Base-by-base conservation (phyloP, 257 asterid species). In the Nicotiana noctiflora region DNA sequence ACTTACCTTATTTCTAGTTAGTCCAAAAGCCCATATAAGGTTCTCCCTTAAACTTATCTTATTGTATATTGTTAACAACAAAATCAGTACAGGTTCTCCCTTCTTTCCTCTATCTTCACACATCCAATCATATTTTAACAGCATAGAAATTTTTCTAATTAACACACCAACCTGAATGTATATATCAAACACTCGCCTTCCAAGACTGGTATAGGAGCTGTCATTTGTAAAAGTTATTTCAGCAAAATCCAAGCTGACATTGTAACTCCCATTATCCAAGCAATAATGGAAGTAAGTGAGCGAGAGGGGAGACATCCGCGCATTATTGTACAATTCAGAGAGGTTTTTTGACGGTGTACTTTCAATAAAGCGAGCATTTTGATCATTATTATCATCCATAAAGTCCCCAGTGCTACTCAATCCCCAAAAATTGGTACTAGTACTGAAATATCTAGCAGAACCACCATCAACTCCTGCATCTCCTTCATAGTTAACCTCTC, bases 391-490 rank as follows among this genome's bases (percentile, higher is more conserved):
- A 81, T 89, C 97, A 70, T 94, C 97, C 90, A 94, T 80, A 90
- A 94, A 94, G 88, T 93, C 97, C 10, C 98, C 96, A 3, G 94
- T 89, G 88, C 98, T 94, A 70, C 91, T 89, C 85, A 91, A 91
- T 75, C 97, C 97, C 97, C 98, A 94, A 84, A 77, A 66, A 53
- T 78, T 90, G 63, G 52, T 76, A 65, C 32, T 57, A 52, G 67
- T 77, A 55, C 82, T 83, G 81, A 82, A 88, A 86, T 85, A 94
- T 81, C 82, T 84, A 46, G 91, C 90, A 34, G 89, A 61, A 81
- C 93, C 93, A 81, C 90, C 92, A 65, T 92, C 93, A 21, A 83
- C 87, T 12, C 59, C 81, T 51, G 77, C 81, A 82, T 94, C 98
- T 87, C 97, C 98, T 86, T 92, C 97, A 77, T 89, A 94, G 56